These are phyloP conservation scores for Dispira simplex DNA, from an alignment of 192 early-diverging fungal genomes.

Conservation along the genomic window DNA sequence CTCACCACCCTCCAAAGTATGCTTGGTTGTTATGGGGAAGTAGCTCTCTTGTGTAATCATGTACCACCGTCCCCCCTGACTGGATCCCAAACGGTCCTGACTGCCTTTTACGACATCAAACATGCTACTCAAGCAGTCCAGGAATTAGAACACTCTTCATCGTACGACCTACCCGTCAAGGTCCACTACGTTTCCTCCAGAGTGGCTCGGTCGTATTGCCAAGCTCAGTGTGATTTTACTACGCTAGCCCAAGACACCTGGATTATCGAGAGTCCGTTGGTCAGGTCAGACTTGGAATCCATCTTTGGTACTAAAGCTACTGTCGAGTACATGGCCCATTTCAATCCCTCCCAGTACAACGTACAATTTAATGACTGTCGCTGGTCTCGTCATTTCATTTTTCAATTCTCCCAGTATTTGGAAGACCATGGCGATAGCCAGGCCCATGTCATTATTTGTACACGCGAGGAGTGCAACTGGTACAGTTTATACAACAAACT, in stretches of 20 bases:
- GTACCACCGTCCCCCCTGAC: neutral
- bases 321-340: neutral
- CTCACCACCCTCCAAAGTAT: neutral
- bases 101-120: neutral
- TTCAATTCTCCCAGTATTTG: neutral
- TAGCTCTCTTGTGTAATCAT: constrained; percentile 7
- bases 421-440: neutral
- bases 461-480: neutral
- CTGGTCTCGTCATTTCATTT: neutral
- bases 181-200: constrained; percentile 2
- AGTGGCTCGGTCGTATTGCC: neutral
- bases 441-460: constrained; percentile 7
- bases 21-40: neutral
- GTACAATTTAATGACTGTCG: constrained; percentile 6
- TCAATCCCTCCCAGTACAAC: neutral
- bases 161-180: neutral
- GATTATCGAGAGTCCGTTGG: neutral
- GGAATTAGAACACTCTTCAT: too few relatives aligned
- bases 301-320: neutral
- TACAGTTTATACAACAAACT: neutral
- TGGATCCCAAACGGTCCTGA: neutral
- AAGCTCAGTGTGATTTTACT: neutral
- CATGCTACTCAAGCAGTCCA: neutral
- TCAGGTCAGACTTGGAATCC: neutral
- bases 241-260: constrained; percentile 1